Evolutionary conservation across 306 rosid species (phyloP).

Genomic region (Cicer yamashitae): DNA sequence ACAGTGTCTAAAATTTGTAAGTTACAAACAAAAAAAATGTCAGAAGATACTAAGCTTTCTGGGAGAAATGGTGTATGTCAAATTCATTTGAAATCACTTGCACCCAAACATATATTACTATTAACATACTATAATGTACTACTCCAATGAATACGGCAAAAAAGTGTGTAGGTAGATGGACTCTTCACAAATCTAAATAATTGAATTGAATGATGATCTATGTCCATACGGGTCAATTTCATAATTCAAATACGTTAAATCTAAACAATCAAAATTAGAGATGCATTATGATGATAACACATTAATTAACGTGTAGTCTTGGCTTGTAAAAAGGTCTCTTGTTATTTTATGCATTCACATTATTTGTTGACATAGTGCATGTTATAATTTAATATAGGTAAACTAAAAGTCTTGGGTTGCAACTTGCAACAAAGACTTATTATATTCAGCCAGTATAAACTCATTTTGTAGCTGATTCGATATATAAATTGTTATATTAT

Average conservation of each 20-base stretch:
- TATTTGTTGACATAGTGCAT: constrained; percentile 19
- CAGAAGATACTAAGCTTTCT: background rate
- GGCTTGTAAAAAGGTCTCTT: constrained; percentile 13
- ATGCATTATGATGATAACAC: too few species aligned
- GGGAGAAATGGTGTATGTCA: background rate
- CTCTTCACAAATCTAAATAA: background rate
- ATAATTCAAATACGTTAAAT: background rate
- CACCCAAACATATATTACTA: background rate
- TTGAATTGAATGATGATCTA: background rate
- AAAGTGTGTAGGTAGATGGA: background rate
- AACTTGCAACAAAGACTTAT: background rate
- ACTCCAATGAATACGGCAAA: background rate
- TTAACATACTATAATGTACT: too few species aligned
- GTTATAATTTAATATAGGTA: background rate
- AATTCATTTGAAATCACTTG: background rate
- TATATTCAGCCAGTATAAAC: too few species aligned
- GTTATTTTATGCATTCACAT: constrained; percentile 39
- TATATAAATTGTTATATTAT: too few species aligned
- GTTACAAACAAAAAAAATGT: too few species aligned
- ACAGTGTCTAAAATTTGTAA: background rate
- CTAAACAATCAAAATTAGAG: background rate
- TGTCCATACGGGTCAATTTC: background rate
- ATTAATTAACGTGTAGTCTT: background rate
- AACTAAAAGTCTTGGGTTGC: constrained; percentile 12
- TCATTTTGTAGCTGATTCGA: too few species aligned